phyloP scores from a whole-genome alignment of 129 eudicot genomes.

The Daucus carota region DNA sequence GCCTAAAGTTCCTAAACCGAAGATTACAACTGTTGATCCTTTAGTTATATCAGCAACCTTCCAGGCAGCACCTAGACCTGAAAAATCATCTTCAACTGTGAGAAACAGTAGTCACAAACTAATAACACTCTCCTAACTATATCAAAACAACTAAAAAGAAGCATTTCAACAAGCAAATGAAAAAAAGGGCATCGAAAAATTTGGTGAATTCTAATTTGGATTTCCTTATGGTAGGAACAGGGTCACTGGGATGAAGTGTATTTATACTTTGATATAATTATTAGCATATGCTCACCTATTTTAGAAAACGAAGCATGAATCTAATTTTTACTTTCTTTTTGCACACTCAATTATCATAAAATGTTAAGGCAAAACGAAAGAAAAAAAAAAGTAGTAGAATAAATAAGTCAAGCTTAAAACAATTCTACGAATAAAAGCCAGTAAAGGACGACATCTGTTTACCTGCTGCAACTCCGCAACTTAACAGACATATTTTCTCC shows the following conservation, averaged over 20 bases:
- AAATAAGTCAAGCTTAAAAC: too few species aligned
- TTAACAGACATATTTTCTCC: conserved; percentile 84
- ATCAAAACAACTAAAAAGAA: background rate
- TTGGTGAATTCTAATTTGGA: background rate
- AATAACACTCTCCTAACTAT: background rate
- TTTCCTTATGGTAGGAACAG: background rate
- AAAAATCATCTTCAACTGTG: background rate
- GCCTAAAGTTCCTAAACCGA: conserved; percentile 99
- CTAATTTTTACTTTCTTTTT: background rate
- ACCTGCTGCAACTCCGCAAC: conserved; percentile 99
- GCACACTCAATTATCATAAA: too few species aligned
- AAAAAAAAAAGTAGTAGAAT: too few species aligned
- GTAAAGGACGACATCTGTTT: background rate
- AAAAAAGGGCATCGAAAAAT: background rate
- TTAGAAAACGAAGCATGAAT: background rate
- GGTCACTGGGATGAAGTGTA: background rate
- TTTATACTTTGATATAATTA: background rate
- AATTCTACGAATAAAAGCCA: background rate
- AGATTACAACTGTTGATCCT: conserved; percentile 48
- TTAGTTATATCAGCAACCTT: conserved; percentile 10
- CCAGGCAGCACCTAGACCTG: conserved; percentile 13
- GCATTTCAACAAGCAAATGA: background rate
- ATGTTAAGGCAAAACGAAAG: background rate
- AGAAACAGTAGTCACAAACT: background rate
- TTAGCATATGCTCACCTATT: background rate